Conservation (phyloP, 331 rosid genomes). For the Saraca asoca region DNA sequence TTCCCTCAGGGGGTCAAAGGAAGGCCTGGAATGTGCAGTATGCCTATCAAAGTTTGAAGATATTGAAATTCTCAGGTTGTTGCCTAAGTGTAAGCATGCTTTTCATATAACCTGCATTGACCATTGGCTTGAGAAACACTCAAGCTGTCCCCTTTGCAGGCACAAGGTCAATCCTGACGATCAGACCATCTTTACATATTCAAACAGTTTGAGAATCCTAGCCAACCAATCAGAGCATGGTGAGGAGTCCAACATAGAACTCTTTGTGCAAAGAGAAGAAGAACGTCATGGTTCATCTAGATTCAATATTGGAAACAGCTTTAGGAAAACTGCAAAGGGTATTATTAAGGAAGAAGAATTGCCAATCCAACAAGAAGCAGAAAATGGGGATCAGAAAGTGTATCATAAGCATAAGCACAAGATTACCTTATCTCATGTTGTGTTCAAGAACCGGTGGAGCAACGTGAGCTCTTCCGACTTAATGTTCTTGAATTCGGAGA, state of each 20-base stretch:
- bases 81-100: conserved; percentile 89
- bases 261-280: conserved; percentile 88
- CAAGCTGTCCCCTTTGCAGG: conserved; percentile 94
- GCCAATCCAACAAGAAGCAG: conserved; percentile 44
- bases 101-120: conserved; percentile 89
- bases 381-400: conserved; percentile 15
- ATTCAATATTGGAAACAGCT: conserved; percentile 84
- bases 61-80: conserved; percentile 68
- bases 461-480: conserved; percentile 81
- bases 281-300: conserved; percentile 66
- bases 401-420: conserved; percentile 76
- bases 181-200: conserved; percentile 47
- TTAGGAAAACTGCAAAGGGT: conserved; percentile 53
- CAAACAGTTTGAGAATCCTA: conserved; percentile 67
- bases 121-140: conserved; percentile 88
- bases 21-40: conserved; percentile 87
- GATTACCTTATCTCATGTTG: conserved; percentile 73
- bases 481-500: conserved; percentile 73
- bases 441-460: conserved; percentile 87
- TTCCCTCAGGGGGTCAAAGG: conserved; percentile 71
- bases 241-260: conserved; percentile 72
- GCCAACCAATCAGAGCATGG: conserved; percentile 44
- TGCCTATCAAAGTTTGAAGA: conserved; percentile 88
- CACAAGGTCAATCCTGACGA: conserved; percentile 69
- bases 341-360: conserved; percentile 49